These are phyloP conservation scores for Teunomyces pallodes DNA, from an alignment of 805 yeast species.

Conservation along the genomic window DNA sequence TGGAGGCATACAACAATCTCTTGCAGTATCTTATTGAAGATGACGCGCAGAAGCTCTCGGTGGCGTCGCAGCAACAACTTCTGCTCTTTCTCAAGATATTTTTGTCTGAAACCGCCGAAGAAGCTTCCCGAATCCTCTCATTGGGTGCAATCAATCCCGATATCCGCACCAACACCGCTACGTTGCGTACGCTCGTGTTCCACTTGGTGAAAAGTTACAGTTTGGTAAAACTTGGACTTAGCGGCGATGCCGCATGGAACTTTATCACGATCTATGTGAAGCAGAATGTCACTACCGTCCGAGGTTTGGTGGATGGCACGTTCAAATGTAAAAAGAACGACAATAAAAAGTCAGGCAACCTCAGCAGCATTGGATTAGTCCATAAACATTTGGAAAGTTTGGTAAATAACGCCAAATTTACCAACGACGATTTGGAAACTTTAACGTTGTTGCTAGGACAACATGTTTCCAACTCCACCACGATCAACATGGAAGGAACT, in stretches of 20 bases:
- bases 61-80: slow-evolving; percentile 57
- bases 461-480: slow-evolving; percentile 17
- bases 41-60: slow-evolving; percentile 35
- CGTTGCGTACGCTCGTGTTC: slow-evolving; percentile 50
- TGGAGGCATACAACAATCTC: slow-evolving; percentile 59
- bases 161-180: slow-evolving; percentile 51
- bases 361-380: slow-evolving; percentile 42
- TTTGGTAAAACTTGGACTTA: slow-evolving; percentile 52
- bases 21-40: slow-evolving; percentile 46
- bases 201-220: slow-evolving; percentile 51
- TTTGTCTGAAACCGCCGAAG: slow-evolving; percentile 59
- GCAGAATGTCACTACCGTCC: slow-evolving; percentile 41
- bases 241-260: slow-evolving; percentile 64
- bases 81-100: slow-evolving; percentile 55
- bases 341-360: slow-evolving; percentile 47
- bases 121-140: slow-evolving; percentile 58
- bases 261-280: slow-evolving; percentile 54
- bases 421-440: slow-evolving; percentile 42
- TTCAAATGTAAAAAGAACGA: slow-evolving; percentile 47
- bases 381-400: slow-evolving; percentile 52
- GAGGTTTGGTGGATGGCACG: slow-evolving; percentile 56
- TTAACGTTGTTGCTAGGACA: slow-evolving; percentile 49
- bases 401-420: slow-evolving; percentile 48
- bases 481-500: slow-evolving; percentile 10
- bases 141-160: slow-evolving; percentile 73